Evolutionary conservation across 257 asterid species (phyloP).

Genomic region (Solanum ossicruentum): DNA sequence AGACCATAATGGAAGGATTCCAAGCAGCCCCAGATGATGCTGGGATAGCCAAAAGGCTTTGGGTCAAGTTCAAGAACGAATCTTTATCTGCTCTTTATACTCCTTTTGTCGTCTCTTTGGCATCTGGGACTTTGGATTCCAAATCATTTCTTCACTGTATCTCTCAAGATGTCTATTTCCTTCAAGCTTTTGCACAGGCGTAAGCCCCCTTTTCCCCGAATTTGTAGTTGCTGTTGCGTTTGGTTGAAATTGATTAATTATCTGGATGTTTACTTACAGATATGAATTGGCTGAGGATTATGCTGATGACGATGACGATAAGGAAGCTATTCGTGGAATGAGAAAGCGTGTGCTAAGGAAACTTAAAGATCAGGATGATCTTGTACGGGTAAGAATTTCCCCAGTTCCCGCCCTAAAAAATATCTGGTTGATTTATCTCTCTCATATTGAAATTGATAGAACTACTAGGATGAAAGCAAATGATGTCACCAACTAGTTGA

Average conservation of each 20-base stretch:
- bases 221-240: background rate
- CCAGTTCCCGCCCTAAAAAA: background rate
- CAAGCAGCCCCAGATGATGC: conserved; percentile 27
- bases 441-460: background rate
- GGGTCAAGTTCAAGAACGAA: conserved; percentile 41
- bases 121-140: conserved; percentile 39
- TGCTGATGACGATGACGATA: conserved; percentile 65
- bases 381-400: conserved; percentile 19
- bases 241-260: background rate
- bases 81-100: conserved; percentile 47
- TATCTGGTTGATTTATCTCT: background rate
- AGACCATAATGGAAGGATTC: background rate
- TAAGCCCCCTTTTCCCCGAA: conserved; percentile 1
- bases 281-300: conserved; percentile 52
- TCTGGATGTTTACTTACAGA: background rate
- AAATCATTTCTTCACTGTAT: conserved; percentile 29
- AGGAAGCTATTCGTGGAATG: conserved; percentile 34
- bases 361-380: conserved; percentile 30
- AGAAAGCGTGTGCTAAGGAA: conserved; percentile 50
- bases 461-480: background rate
- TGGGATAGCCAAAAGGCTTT: conserved; percentile 41
- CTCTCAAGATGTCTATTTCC: conserved; percentile 56
- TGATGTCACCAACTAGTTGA: background rate
- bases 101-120: conserved; percentile 41
- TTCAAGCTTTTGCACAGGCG: conserved; percentile 61